These are phyloP conservation scores for Carex myosuroides DNA, from an alignment of 176 grass and related monocot species.

Conservation along the genomic window DNA sequence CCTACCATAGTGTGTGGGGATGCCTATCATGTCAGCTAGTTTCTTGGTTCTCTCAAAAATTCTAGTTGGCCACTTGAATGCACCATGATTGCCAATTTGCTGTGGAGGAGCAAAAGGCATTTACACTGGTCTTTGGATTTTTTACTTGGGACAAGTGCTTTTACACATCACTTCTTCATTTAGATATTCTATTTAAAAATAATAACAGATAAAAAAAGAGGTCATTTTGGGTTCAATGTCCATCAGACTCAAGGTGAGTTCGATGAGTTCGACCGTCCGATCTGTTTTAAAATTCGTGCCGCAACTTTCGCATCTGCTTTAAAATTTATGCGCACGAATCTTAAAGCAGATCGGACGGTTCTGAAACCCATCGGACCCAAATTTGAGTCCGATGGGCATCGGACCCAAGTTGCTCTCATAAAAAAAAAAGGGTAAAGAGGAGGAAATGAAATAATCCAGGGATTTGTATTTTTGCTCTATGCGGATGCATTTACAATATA, in stretches of 20 bases:
- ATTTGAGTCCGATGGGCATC: too few species aligned
- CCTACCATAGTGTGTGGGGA: background rate
- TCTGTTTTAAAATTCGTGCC: too few species aligned
- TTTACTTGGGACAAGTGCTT: background rate
- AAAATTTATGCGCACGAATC: too few species aligned
- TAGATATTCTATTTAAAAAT: background rate
- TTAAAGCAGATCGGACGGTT: too few species aligned
- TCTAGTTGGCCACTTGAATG: background rate
- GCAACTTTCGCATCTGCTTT: too few species aligned
- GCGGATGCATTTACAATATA: background rate
- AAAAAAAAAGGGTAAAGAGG: background rate
- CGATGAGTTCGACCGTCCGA: too few species aligned
- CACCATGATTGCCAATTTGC: background rate
- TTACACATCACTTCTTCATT: constrained; percentile 1
- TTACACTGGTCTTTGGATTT: background rate
- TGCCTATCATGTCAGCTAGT: background rate
- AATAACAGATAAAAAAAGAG: background rate
- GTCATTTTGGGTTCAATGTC: too few species aligned
- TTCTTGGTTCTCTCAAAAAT: constrained; percentile 4
- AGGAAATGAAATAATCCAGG: background rate
- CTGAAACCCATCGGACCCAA: too few species aligned
- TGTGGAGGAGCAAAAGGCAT: background rate
- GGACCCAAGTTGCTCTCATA: too few species aligned
- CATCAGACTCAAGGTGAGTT: too few species aligned
- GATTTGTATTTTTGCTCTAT: background rate